Evolutionary conservation across 495 filamentous ascomycete species (phyloP).

Genomic region (Talaromyces proteolyticus): DNA sequence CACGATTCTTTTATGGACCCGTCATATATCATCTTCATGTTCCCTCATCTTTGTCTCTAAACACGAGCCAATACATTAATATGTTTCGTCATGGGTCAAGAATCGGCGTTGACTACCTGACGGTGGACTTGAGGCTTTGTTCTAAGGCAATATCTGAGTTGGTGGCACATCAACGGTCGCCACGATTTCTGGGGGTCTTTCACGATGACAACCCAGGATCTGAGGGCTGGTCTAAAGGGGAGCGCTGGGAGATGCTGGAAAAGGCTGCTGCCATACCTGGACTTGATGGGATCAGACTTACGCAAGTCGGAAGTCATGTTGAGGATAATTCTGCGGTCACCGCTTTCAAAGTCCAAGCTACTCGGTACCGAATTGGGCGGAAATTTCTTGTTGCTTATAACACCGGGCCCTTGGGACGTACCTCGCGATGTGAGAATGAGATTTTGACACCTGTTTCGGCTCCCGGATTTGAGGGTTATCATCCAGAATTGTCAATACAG

Average conservation of each 20-base stretch:
- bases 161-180: conserved; percentile 50
- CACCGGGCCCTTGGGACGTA: conserved; percentile 57
- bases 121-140: conserved; percentile 56
- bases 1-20: background rate
- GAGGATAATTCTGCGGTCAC: conserved; percentile 36
- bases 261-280: conserved; percentile 32
- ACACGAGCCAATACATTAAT: conserved; percentile 37
- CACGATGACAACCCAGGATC: conserved; percentile 38
- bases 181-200: conserved; percentile 63
- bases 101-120: conserved; percentile 63
- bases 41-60: background rate
- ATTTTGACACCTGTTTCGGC: conserved; percentile 54
- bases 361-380: conserved; percentile 18
- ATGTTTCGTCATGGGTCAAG: conserved; percentile 63
- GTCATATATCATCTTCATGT: background rate
- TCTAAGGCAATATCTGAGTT: conserved; percentile 47
- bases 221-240: conserved; percentile 33
- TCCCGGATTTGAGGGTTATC: conserved; percentile 30
- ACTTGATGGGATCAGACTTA: conserved; percentile 44
- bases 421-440: conserved; percentile 58
- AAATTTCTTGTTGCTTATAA: conserved; percentile 66
- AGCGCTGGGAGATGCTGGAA: conserved; percentile 29
- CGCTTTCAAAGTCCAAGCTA: conserved; percentile 25
- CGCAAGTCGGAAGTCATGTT: conserved; percentile 29
- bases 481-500: conserved; percentile 34